Evolutionary conservation across 352 stramenopile genomes (phyloP).

Genomic region (Phytopythium cucurbitacearum): DNA sequence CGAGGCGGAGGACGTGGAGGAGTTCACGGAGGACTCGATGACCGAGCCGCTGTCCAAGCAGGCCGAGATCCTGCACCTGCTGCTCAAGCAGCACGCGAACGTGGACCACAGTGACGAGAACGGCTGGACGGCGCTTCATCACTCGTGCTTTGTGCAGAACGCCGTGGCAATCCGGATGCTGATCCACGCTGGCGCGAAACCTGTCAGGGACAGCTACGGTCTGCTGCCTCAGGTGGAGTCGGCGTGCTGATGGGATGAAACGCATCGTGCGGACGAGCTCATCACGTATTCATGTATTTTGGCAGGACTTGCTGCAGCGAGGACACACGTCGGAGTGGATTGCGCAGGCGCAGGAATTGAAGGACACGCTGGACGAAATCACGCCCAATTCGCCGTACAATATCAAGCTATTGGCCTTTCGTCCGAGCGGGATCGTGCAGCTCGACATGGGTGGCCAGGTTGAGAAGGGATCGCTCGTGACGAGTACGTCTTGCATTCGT

Average conservation of each 20-base stretch:
- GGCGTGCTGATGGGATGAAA: too few relatives aligned
- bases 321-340: conserved; percentile 69
- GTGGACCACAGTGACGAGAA: conserved; percentile 82
- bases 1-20: conserved; percentile 38
- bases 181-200: conserved; percentile 58
- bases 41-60: conserved; percentile 62
- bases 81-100: conserved; percentile 70
- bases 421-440: conserved; percentile 78
- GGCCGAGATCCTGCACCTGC: conserved; percentile 69
- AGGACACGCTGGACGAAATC: conserved; percentile 63
- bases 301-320: conserved; percentile 60
- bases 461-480: conserved; percentile 81
- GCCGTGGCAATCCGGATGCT: conserved; percentile 69
- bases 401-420: conserved; percentile 77
- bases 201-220: conserved; percentile 68
- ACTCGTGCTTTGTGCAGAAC: conserved; percentile 79
- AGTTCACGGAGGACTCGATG: conserved; percentile 43
- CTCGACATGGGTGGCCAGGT: conserved; percentile 81
- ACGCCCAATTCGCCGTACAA: conserved; percentile 55
- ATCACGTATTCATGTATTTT: not conserved
- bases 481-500: conserved; percentile 32
- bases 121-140: conserved; percentile 76
- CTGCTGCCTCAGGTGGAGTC: conserved; percentile 56
- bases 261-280: not conserved
- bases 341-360: conserved; percentile 63